A percentile compares a stretch with the other conserved stretches of the same genome.
These are phyloP conservation scores for Salix caprea DNA, from an alignment of 345 rosid genomes.

Conservation along the genomic window DNA sequence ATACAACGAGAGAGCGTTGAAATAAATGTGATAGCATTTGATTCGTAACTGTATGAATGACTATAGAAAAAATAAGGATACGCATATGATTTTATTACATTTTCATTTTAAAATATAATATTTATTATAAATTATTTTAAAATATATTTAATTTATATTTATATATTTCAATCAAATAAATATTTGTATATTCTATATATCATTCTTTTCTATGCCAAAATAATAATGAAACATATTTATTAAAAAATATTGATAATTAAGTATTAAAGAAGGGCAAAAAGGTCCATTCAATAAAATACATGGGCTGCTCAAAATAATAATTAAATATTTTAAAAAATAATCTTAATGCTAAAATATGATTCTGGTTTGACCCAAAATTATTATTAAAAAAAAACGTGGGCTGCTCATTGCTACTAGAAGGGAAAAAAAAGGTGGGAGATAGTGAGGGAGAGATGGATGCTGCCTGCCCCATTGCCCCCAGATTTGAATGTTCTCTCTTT, in stretches of 20 bases:
- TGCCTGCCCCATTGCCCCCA: background rate
- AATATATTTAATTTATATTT: background rate
- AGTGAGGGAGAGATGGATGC: background rate
- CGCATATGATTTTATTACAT: too few species aligned
- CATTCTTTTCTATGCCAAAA: background rate
- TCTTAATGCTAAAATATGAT: background rate
- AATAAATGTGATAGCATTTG: too few species aligned
- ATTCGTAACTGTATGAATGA: too few species aligned
- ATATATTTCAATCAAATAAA: background rate
- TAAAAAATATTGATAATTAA: background rate
- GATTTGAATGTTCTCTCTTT: background rate
- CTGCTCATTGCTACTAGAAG: background rate
- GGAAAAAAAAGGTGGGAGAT: background rate
- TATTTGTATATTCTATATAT: too few species aligned
- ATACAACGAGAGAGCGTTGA: slow-evolving; percentile 30
- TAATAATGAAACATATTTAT: background rate
- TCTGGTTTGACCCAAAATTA: background rate
- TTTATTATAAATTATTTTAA: too few species aligned
- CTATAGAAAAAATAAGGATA: too few species aligned
- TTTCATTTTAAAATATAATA: too few species aligned
- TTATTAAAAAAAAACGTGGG: background rate
- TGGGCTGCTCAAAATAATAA: too few species aligned
- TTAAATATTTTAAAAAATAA: too few species aligned
- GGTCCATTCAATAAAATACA: too few species aligned
- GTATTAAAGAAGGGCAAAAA: too few species aligned